Evolutionary conservation across 1,284 basidiomycete genomes (phyloP), one percentile per base, ranked within the genome.

Genomic region (Trametes hirsuta): DNA sequence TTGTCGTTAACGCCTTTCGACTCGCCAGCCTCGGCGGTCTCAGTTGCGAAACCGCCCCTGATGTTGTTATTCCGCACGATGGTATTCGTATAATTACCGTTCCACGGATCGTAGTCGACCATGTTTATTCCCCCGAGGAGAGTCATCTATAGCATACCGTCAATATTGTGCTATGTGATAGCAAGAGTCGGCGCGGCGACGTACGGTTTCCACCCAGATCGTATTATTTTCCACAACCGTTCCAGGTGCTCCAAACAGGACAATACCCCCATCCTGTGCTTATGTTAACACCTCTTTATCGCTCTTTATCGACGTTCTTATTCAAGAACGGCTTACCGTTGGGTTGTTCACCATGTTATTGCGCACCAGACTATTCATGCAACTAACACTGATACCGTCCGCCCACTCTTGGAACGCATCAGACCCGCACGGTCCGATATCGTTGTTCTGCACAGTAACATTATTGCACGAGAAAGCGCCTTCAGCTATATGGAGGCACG

Each of bases 381-480:
- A 95, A 53, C 85, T 86, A 57, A 94, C 72, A 64, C 89, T 92
- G 69, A 95, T 91, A 2, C 93, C 93, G 68, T 95, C 93, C 2
- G 93, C 90, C 93, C 92, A 94, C 70, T 91, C 74, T 65, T 85
- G 82, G 68, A 84, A 90, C 1, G 65, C 64, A 58, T 88, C 85
- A 1, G 82, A 83, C 4, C 89, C 89, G 62, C 87, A 86, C 5
- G 90, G 90, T 2, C 89, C 92, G 46, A 93, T 86, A 65, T 93
- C 90, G 65, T 94, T 93, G 74, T 92, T 86, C 70, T 90, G 87
- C 42, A 94, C 78, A 6, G 82, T 84, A 14, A 75, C 77, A 61
- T 86, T 86, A 60, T 76, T 81, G 75, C 92, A 94, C n/a, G 73
- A 76, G 39, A 89, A 77, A 25, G 79, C 74, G 4, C 91, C 91